A percentile compares a stretch with the other conserved stretches of the same genome.
Evolutionary conservation across 2,329 filamentous ascomycete species (phyloP).

Genomic region (Fusarium temperatum): DNA sequence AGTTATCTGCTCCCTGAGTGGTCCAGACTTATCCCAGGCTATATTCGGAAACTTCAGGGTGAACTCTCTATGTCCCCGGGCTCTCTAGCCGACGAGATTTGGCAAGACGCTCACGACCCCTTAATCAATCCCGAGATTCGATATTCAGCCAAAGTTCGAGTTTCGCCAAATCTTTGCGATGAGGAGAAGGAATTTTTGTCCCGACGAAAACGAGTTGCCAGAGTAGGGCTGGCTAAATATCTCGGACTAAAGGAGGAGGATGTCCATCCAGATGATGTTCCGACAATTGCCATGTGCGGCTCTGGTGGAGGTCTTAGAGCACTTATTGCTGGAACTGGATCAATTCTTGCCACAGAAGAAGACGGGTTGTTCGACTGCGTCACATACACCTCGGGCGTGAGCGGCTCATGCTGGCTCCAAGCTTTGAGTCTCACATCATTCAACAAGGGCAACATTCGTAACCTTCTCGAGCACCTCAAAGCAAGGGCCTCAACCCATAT

Average conservation of each 20-base stretch:
- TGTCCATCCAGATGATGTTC: slow-evolving; percentile 92
- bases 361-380: slow-evolving; percentile 92
- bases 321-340: slow-evolving; percentile 89
- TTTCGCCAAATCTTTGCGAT: slow-evolving; percentile 81
- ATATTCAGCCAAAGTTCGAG: slow-evolving; percentile 81
- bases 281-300: slow-evolving; percentile 91
- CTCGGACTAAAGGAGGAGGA: slow-evolving; percentile 79
- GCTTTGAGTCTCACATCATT: slow-evolving; percentile 81
- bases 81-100: slow-evolving; percentile 91
- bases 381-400: slow-evolving; percentile 95
- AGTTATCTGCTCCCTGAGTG: slow-evolving; percentile 83
- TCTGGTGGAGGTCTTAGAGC: slow-evolving; percentile 92
- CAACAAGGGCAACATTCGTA: slow-evolving; percentile 70
- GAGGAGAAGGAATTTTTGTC: slow-evolving; percentile 82
- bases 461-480: slow-evolving; percentile 86
- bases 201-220: slow-evolving; percentile 74
- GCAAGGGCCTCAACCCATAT: slow-evolving; percentile 86
- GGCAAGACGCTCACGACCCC: slow-evolving; percentile 88
- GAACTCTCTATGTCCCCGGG: slow-evolving; percentile 90
- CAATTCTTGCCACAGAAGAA: slow-evolving; percentile 83
- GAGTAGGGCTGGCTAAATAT: slow-evolving; percentile 81
- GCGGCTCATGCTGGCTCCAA: slow-evolving; percentile 96
- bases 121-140: slow-evolving; percentile 86
- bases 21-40: slow-evolving; percentile 79
- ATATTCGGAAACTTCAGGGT: slow-evolving; percentile 82